These are phyloP conservation scores for Candida adriatica DNA, from an alignment of 805 yeast species.

Conservation along the genomic window DNA sequence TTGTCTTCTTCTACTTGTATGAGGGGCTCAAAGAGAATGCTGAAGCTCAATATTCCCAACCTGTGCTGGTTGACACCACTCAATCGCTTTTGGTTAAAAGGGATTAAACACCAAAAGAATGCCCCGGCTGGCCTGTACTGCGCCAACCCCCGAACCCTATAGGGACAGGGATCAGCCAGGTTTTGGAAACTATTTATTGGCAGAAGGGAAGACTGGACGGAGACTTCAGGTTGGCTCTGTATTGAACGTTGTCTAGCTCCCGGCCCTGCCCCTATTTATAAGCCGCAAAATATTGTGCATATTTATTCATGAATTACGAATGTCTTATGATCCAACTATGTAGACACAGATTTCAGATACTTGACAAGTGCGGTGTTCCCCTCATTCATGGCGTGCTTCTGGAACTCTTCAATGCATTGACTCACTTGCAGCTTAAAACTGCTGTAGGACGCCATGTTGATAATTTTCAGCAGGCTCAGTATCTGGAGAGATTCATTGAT, in stretches of 20 bases:
- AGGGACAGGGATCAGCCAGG: constrained; percentile 11
- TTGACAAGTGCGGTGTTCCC: constrained; percentile 7
- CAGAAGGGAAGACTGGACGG: not conserved
- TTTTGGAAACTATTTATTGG: constrained; percentile 5
- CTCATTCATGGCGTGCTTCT: constrained; percentile 5
- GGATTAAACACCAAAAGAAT: too few relatives aligned
- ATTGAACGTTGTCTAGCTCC: not conserved
- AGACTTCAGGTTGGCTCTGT: constrained; percentile 2
- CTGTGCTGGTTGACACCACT: constrained; percentile 11
- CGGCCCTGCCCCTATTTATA: constrained; percentile 1
- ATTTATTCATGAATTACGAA: too few relatives aligned
- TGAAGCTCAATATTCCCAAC: constrained; percentile 5
- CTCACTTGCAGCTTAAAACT: not conserved
- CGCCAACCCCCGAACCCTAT: constrained; percentile 10
- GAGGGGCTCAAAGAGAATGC: constrained; percentile 12
- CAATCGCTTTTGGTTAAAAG: constrained; percentile 9
- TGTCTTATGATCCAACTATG: too few relatives aligned
- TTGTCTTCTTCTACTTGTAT: constrained; percentile 14
- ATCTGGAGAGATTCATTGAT: not conserved
- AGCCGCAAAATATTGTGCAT: constrained; percentile 1
- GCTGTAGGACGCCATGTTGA: not conserved
- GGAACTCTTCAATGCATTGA: constrained; percentile 2
- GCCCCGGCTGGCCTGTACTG: too few relatives aligned
- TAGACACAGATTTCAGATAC: too few relatives aligned
- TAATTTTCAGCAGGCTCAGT: constrained; percentile 2